Base-by-base conservation (phyloP, 805 yeast genomes). In the Saturnispora serradocipensis region DNA sequence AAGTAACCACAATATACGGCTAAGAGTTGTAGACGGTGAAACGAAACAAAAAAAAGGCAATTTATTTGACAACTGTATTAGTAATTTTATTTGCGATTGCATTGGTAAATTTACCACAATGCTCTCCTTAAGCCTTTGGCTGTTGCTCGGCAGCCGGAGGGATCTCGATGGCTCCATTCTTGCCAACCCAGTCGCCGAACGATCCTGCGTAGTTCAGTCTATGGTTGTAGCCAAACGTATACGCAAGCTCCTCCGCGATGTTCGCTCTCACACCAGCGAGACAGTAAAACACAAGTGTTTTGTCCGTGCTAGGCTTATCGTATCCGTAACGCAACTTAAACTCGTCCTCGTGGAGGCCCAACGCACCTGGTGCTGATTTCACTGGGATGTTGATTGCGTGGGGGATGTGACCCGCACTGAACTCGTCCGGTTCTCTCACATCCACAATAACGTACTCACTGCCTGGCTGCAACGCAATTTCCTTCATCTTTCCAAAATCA, bases 341-440 rank as follows among this genome's bases (percentile, higher is more conserved):
- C 58, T 87, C 96, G 50, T 86, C 95, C 5, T 77, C 75, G 1
- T 82, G 68, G 47, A 91, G 76, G 46, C 87, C 88, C 54, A 91
- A 74, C 0, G 98, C 98, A 20, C 96, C 96, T 0, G 98, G 98
- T 11, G 90, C 79, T 4, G 93, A 80, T 63, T 88, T 88, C 70
- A 82, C 84, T 18, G 99, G 98, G 53, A 91, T 77, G 64, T 93
- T 93, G 52, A 90, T 68, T 5, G 98, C 84, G 13, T 80, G 77
- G 28, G 97, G 97, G 59, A 91, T 85, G 63, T 78, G 81, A 43
- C 96, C 96, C 46, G 72, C 80, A 38, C 70, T 70, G 51, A 53
- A 69, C 69, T 91, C 99, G 25, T 73, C 76, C 5, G 97, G 97
- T 72, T 91, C 98, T 65, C 99, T 81, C 20, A 88, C 97, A 64